Evolutionary conservation across 225 moss, liverwort and hornwort genomes (phyloP).

Genomic region (Bryoerythrophyllum caledonicum): DNA sequence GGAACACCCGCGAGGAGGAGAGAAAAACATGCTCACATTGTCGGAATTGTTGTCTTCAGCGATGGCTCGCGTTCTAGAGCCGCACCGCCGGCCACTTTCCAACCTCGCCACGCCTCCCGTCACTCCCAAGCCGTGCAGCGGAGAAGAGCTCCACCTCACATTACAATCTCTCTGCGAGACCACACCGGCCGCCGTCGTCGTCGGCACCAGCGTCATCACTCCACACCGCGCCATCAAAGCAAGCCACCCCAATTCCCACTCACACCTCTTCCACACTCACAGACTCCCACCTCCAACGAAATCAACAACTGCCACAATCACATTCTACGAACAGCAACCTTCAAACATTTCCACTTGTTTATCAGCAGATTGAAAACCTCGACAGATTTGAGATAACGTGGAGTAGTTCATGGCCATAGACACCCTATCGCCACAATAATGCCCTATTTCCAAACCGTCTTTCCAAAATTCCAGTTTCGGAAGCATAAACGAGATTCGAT

Average conservation of each 20-base stretch:
- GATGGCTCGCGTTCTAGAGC: constrained; percentile 30
- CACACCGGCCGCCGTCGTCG: constrained; percentile 9
- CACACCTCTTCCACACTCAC: background rate
- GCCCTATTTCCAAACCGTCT: background rate
- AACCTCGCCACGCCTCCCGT: constrained; percentile 15
- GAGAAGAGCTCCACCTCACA: constrained; percentile 23
- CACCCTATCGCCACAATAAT: constrained; percentile 18
- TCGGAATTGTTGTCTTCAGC: constrained; percentile 28
- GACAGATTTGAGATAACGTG: constrained; percentile 30
- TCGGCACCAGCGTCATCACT: constrained; percentile 37
- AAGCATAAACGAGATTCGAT: background rate
- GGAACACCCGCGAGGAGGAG: background rate
- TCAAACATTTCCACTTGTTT: background rate
- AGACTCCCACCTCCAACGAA: background rate
- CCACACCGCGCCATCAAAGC: constrained; percentile 44
- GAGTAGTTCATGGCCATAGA: constrained; percentile 33
- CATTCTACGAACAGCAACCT: background rate
- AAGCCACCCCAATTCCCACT: background rate
- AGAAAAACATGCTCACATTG: constrained; percentile 28
- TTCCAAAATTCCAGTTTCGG: background rate
- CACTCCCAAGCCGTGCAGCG: constrained; percentile 14
- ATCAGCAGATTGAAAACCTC: background rate
- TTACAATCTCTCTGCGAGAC: constrained; percentile 17
- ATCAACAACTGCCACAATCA: background rate
- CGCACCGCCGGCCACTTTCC: constrained; percentile 21